phyloP scores from a whole-genome alignment of 31 red algal genomes.

The Porphyra umbilicalis region DNA sequence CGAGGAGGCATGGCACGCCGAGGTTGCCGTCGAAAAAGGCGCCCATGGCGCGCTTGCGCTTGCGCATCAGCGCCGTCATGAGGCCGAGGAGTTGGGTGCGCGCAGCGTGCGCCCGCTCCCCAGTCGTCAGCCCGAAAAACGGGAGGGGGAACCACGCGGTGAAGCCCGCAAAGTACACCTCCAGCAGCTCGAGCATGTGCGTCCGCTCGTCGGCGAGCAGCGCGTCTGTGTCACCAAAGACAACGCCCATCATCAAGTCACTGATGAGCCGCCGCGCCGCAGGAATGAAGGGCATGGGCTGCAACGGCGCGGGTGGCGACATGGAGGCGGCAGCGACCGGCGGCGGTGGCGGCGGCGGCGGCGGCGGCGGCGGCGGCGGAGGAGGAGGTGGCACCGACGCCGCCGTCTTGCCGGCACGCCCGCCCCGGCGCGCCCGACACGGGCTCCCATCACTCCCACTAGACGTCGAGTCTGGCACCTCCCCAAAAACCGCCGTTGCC shows the following conservation, averaged over 20 bases:
- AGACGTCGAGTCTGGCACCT: background rate
- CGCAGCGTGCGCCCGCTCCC: background rate
- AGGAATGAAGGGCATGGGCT: background rate
- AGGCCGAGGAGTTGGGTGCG: background rate
- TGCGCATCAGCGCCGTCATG: background rate
- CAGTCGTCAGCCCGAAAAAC: background rate
- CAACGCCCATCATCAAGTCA: background rate
- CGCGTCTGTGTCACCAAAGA: background rate
- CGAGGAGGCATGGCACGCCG: background rate
- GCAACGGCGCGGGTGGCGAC: background rate
- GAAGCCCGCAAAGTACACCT: background rate
- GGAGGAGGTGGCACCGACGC: too few species aligned
- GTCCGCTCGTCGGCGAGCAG: background rate
- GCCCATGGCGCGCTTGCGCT: background rate
- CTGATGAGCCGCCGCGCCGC: background rate
- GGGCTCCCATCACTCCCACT: background rate
- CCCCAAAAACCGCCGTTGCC: background rate
- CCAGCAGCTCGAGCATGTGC: background rate
- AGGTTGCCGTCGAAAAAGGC: background rate
- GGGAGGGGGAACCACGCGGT: background rate
- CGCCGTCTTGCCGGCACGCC: too few species aligned
- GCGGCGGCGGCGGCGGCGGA: background rate
- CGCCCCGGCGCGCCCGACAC: too few species aligned
- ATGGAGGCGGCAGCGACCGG: background rate
- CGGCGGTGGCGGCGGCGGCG: background rate